A percentile compares a stretch with the other conserved stretches of the same genome.
Conservation (phyloP, 179 eudicot genomes). For the Beta macrorhiza region DNA sequence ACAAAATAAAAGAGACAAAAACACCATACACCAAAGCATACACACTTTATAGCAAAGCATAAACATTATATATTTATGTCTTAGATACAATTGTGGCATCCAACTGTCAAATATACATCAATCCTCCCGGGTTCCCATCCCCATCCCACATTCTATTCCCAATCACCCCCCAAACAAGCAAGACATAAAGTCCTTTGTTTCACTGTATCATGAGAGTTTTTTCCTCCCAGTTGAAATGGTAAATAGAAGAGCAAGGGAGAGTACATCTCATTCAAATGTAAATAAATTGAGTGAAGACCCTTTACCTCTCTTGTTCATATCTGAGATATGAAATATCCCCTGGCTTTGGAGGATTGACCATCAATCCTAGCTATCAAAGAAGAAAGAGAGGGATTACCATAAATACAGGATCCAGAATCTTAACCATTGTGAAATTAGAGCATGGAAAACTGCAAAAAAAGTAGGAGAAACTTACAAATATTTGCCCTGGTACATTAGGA, state of each 20-base stretch:
- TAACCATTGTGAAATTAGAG: neutral
- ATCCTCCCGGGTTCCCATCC: too few relatives aligned
- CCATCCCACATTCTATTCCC: too few relatives aligned
- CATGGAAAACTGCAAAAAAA: neutral
- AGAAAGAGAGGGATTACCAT: neutral
- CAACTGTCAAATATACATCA: too few relatives aligned
- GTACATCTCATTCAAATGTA: neutral
- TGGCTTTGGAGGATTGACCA: slow-evolving; percentile 92
- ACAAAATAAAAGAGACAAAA: too few relatives aligned
- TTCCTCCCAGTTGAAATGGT: neutral
- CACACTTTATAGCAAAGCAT: too few relatives aligned
- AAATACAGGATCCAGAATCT: slow-evolving; percentile 8
- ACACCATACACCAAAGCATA: too few relatives aligned
- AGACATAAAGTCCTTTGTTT: neutral
- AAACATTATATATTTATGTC: too few relatives aligned
- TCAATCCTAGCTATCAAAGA: slow-evolving; percentile 68
- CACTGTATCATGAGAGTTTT: neutral
- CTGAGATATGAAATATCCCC: slow-evolving; percentile 81
- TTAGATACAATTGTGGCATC: too few relatives aligned
- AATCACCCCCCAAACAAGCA: too few relatives aligned
- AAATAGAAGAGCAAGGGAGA: neutral
- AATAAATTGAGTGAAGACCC: neutral
- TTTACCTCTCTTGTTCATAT: slow-evolving; percentile 80
- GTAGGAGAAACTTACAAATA: slow-evolving; percentile 66
- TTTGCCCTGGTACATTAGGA: slow-evolving; percentile 94